Evolutionary conservation across 2,329 filamentous ascomycete species (phyloP).

Genomic region (Aureobasidium sp.): DNA sequence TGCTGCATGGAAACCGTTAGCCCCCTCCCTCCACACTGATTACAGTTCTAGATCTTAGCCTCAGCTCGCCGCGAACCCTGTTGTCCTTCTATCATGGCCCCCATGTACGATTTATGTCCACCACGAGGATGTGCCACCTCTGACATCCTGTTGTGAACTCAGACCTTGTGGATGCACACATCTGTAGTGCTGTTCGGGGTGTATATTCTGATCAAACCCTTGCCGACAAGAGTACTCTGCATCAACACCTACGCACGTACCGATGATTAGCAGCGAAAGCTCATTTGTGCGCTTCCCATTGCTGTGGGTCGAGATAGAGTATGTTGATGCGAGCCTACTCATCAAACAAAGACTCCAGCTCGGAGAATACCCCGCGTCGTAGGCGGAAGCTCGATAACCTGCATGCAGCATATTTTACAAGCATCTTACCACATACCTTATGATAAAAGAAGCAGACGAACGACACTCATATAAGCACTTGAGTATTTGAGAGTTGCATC

Average conservation of each 20-base stretch:
- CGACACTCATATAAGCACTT: too few relatives aligned
- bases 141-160: too few relatives aligned
- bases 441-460: background rate
- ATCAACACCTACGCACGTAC: background rate
- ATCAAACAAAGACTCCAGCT: background rate
- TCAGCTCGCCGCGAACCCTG: constrained; percentile 7
- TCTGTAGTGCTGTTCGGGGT: too few relatives aligned
- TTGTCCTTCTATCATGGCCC: background rate
- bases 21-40: too few relatives aligned
- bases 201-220: too few relatives aligned
- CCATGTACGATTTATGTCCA: background rate
- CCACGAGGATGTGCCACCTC: background rate
- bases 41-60: background rate
- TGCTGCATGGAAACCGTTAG: background rate
- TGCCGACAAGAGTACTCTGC: too few relatives aligned
- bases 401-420: background rate
- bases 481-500: background rate
- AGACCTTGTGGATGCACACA: too few relatives aligned
- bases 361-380: background rate
- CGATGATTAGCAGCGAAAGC: background rate
- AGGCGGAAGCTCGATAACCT: background rate
- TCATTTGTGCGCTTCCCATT: background rate
- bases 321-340: background rate
- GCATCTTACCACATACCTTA: too few relatives aligned
- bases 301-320: background rate